Base-by-base conservation (phyloP, 225 moss, liverwort and hornwort genomes). In the Asterella californica region DNA sequence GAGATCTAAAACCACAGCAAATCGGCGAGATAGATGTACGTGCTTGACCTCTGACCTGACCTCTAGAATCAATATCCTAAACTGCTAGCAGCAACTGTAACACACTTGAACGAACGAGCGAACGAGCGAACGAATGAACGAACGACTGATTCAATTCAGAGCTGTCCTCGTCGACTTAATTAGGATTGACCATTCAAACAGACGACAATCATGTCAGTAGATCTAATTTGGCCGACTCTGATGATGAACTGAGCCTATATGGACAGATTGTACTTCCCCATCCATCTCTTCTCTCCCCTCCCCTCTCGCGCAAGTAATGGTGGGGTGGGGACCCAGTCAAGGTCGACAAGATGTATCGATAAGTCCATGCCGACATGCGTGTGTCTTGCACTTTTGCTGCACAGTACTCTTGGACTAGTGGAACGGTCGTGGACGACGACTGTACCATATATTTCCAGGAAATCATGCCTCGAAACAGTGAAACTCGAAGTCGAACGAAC, bases 291-390 rank as follows among this genome's bases (percentile, higher is more conserved):
- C 61, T 6, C 5, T 33, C 14, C 33, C 2, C 36, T 67, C 33
- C 17, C 67, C 67, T 33, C 67, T 67, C 33, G 33, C 36, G 18
- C 67, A 67, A 67, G 67, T 36, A 67, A 67, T 38, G 38, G 70
- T 32, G 21, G 22, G 22, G 47, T 5, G 47, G 32, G 74, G 49
- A 74, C 49, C 27, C 72, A 49, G 74, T 74, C 74, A 74, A 49
- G 74, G 74, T n/a, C n/a, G n/a, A 74, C 24, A 15, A 53, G 74
- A 53, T 74, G 52, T 74, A 50, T 73, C 72, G 72, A 50, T 73
- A 32, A 33, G 52, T 52, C 33, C 32, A 52, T 17, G 30, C 7
- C 42, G 42, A 42, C 42, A 42, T 42, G 50, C 73, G 32, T 73
- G 73, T 52, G 29, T 50, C 73, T 73, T 73, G n/a, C 74, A 74